Base-by-base conservation (phyloP, 1,284 basidiomycete genomes). In the Inonotus hispidus region DNA sequence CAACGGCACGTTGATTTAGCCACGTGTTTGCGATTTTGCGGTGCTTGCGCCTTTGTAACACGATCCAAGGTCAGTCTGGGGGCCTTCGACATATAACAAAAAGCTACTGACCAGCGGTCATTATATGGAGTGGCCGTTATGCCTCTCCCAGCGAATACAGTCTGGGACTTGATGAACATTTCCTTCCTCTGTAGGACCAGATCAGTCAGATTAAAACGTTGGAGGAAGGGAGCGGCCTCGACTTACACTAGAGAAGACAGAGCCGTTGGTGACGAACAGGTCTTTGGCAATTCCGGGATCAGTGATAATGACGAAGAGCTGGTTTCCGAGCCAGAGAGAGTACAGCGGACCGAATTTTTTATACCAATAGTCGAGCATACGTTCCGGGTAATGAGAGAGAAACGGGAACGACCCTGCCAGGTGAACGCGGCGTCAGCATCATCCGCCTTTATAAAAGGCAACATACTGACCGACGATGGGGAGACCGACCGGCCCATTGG, bases 41-140 rank as follows among this genome's bases (percentile, higher is more conserved):
- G 65, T 79, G 77, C 53, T 75, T 68, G 61, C 77, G 67, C 76
- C 74, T 77, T 60, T 10, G 58, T 11, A 39, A 52, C 14, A 53
- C 43, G 35, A 13, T 4, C 46, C 13, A 43, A 29, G 58, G 16
- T 16, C 23, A 23, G 23, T 32, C 45, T 27, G 16, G 10, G 1
- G 8, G 5, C 23, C 16, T 13, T 38, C 21, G 14, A 25, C 25
- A 50, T 38, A 23, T 32, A 7, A 23, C n/a, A 19, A 50, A 16
- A 39, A 37, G 23, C 21, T 19, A 58, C 65, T 29, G 57, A 77
- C 77, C 77, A 79, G 45, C 63, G 71, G 23, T 78, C 74, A 35
- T 71, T 71, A 63, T 79, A 79, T 7, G 68, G 68, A 8, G 75
- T 71, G n/a, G 73, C 75, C 0, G 77, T 79, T 21, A 80, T 75